These are phyloP conservation scores for Schizophyllum amplum DNA, from an alignment of 1,284 basidiomycete species.

Conservation along the genomic window DNA sequence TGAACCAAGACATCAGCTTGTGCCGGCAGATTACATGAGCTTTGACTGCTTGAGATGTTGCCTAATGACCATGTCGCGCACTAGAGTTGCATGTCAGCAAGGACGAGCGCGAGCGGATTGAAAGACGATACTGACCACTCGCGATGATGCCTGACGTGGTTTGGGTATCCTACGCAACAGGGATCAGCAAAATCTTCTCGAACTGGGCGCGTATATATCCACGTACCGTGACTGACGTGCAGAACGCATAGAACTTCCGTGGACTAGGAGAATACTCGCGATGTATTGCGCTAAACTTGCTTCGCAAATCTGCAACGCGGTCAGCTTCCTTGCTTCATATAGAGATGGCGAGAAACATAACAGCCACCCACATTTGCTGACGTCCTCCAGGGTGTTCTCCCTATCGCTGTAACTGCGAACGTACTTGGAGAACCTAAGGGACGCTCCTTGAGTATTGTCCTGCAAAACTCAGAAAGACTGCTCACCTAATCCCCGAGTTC, in stretches of 20 bases:
- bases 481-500: conserved; percentile 47
- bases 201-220: too few relatives aligned
- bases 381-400: conserved; percentile 61
- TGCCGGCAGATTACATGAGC: conserved; percentile 31
- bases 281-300: conserved; percentile 73
- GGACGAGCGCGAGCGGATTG: too few relatives aligned
- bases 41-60: conserved; percentile 60
- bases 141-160: conserved; percentile 73
- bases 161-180: too few relatives aligned
- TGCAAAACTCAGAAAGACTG: too few relatives aligned
- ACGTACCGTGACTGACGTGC: conserved; percentile 73
- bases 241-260: conserved; percentile 73
- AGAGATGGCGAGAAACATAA: too few relatives aligned
- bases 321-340: too few relatives aligned
- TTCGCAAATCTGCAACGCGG: conserved; percentile 63
- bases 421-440: conserved; percentile 58
- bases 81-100: too few relatives aligned
- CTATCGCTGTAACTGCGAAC: conserved; percentile 69
- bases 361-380: conserved; percentile 49
- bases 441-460: too few relatives aligned
- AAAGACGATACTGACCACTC: too few relatives aligned
- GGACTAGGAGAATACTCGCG: conserved; percentile 68
- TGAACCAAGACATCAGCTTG: neutral
- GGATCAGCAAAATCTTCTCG: too few relatives aligned
- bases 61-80: conserved; percentile 63